These are phyloP conservation scores for Pythium myriotylum DNA, from an alignment of 352 stramenopile genomes.

Conservation along the genomic window DNA sequence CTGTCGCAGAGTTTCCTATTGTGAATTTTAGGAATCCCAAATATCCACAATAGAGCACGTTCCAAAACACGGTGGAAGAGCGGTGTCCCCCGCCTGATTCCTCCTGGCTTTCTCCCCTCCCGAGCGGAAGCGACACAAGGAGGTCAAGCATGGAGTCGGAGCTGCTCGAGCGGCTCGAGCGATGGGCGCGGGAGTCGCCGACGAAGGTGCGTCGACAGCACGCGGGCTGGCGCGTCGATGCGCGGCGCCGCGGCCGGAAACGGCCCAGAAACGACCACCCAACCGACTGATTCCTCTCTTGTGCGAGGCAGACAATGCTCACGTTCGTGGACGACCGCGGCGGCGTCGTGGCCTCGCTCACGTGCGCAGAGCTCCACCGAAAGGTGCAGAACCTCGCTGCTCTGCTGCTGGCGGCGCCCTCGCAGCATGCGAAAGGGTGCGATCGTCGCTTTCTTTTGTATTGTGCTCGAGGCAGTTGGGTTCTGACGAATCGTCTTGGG, in stretches of 20 bases:
- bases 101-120: slow-evolving; percentile 7
- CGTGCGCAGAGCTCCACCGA: slow-evolving; percentile 60
- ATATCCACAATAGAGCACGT: background rate
- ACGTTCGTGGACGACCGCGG: slow-evolving; percentile 82
- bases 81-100: background rate
- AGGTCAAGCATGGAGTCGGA: slow-evolving; percentile 56
- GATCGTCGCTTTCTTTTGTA: background rate
- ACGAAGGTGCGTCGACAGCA: slow-evolving; percentile 42
- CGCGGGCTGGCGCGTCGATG: background rate
- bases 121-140: slow-evolving; percentile 4
- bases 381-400: slow-evolving; percentile 70
- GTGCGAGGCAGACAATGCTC: slow-evolving; percentile 54
- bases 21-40: slow-evolving; percentile 1
- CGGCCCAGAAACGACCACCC: slow-evolving; percentile 10
- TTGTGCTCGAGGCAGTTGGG: slow-evolving; percentile 4
- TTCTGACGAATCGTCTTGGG: background rate
- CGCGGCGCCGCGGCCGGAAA: slow-evolving; percentile 1
- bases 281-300: background rate
- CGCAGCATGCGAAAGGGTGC: slow-evolving; percentile 72
- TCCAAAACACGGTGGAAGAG: slow-evolving; percentile 23
- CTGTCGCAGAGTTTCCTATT: background rate
- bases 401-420: slow-evolving; percentile 48
- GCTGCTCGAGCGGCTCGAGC: slow-evolving; percentile 71
- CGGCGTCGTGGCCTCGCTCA: slow-evolving; percentile 49
- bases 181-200: slow-evolving; percentile 75